Evolutionary conservation across 345 rosid species (phyloP), one percentile per base, ranked within the genome.

Genomic region (Aegle marmelos): DNA sequence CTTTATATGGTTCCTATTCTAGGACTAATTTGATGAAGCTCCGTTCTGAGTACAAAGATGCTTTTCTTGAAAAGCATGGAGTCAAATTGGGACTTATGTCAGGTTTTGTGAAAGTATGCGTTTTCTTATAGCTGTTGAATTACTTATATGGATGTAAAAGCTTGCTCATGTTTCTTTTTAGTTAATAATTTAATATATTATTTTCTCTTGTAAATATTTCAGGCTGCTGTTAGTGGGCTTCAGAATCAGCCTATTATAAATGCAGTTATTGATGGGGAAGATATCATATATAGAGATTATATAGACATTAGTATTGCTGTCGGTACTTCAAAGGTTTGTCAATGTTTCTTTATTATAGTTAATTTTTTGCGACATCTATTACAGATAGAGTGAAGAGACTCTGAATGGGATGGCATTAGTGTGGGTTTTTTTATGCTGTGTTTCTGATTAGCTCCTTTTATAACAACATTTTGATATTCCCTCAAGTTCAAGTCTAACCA

Each of bases 1-100:
- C 24, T 45, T 68, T 53, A 21, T 74, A 64, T 66, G 21, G 73
- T 78, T 41, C 28, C 31, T 48, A 4, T 70, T 85, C 82, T 69
- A 96, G 99, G 99, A 96, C 98, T 30, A 96, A 94, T 87, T 86
- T 96, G 92, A 96, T 94, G 98, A 91, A 94, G 84, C 98, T 96
- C 64, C 95, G 98, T 14, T 91, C 98, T 9, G 95, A 96, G 4
- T 96, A 96, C 88, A 96, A 96, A 82, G 99, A 96, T 86, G 97
- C 95, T 68, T 96, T 96, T 81, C 80, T 87, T 37, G 99, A 96
- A 75, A 94, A 94, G 89, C 99, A 96, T 78, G 98, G 99, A 80
- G 99, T 96, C 80, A 96, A 94, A 83, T 77, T 96, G 84, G 99
- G 98, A 72, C 89, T 96, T 73, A 96, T 96, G 99, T 96, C 99